Evolutionary conservation across 352 stramenopile genomes (phyloP).

Genomic region (Phytophthora foliorum): DNA sequence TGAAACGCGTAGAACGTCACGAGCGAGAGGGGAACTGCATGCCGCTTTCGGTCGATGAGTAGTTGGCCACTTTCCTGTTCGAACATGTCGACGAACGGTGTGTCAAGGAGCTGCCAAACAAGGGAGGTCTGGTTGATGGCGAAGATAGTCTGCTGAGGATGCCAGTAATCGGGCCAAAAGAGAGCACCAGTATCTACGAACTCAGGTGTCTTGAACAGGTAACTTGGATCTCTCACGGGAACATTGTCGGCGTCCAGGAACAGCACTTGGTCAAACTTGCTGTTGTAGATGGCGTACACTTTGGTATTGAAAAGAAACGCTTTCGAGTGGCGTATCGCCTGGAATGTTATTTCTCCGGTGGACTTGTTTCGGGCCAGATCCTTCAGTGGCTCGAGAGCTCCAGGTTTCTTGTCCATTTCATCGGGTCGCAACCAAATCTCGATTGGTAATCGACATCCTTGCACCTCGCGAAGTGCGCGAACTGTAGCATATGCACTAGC

Average conservation of each 20-base stretch:
- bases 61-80: slow-evolving; percentile 75
- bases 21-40: slow-evolving; percentile 34
- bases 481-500: slow-evolving; percentile 38
- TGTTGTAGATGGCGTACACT: slow-evolving; percentile 55
- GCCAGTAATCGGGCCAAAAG: slow-evolving; percentile 39
- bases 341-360: slow-evolving; percentile 32
- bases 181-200: slow-evolving; percentile 27
- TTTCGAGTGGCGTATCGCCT: slow-evolving; percentile 31
- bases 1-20: slow-evolving; percentile 56
- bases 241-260: slow-evolving; percentile 72
- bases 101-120: slow-evolving; percentile 55
- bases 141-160: slow-evolving; percentile 33
- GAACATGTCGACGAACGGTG: slow-evolving; percentile 66
- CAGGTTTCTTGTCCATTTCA: slow-evolving; percentile 42
- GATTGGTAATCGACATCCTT: slow-evolving; percentile 54
- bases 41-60: slow-evolving; percentile 51
- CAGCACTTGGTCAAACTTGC: slow-evolving; percentile 52
- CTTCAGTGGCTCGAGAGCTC: slow-evolving; percentile 25
- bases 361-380: slow-evolving; percentile 22
- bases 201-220: slow-evolving; percentile 47
- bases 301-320: slow-evolving; percentile 58
- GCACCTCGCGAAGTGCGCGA: slow-evolving; percentile 36
- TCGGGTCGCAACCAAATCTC: slow-evolving; percentile 60
- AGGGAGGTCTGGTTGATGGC: slow-evolving; percentile 30
- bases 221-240: slow-evolving; percentile 53